A percentile compares a stretch with the other conserved stretches of the same genome.
These are phyloP conservation scores for Aspergillus terreus DNA, from an alignment of 2,329 filamentous ascomycete genomes.

Conservation along the genomic window DNA sequence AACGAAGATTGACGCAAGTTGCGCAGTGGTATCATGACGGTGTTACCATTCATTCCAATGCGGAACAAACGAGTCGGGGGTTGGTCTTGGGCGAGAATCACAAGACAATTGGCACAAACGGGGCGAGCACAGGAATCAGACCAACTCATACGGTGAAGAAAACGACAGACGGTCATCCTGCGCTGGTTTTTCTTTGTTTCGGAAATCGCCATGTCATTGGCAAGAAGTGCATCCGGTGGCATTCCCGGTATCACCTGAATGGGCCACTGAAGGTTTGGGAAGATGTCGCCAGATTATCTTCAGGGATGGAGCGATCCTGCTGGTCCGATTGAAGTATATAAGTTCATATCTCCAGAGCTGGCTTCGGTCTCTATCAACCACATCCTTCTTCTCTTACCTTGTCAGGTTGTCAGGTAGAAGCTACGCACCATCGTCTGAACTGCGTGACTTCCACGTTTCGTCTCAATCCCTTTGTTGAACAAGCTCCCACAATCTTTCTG, in stretches of 20 bases:
- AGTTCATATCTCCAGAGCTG: not conserved
- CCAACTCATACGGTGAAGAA: conserved; percentile 13
- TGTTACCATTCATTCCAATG: conserved; percentile 18
- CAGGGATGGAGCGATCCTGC: not conserved
- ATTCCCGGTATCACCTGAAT: conserved; percentile 18
- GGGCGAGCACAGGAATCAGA: conserved; percentile 11
- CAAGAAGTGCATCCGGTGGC: conserved; percentile 16
- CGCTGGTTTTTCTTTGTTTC: conserved; percentile 1
- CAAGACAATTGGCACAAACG: conserved; percentile 21
- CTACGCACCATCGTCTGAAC: too few relatives aligned
- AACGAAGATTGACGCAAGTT: conserved; percentile 15
- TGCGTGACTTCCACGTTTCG: not conserved
- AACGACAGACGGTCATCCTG: conserved; percentile 1
- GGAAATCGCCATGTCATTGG: conserved; percentile 10
- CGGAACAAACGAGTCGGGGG: conserved; percentile 14
- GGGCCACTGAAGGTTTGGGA: conserved; percentile 4
- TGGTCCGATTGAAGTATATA: not conserved
- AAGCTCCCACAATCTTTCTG: not conserved
- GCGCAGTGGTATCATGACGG: conserved; percentile 17
- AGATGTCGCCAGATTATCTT: not conserved
- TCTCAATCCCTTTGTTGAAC: not conserved
- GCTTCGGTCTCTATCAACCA: not conserved
- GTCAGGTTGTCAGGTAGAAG: not conserved
- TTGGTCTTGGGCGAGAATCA: conserved; percentile 16
- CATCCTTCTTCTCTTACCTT: not conserved